A percentile compares a stretch with the other conserved stretches of the same genome.
Conservation (phyloP, 306 rosid genomes). For the Castanospermum australe region DNA sequence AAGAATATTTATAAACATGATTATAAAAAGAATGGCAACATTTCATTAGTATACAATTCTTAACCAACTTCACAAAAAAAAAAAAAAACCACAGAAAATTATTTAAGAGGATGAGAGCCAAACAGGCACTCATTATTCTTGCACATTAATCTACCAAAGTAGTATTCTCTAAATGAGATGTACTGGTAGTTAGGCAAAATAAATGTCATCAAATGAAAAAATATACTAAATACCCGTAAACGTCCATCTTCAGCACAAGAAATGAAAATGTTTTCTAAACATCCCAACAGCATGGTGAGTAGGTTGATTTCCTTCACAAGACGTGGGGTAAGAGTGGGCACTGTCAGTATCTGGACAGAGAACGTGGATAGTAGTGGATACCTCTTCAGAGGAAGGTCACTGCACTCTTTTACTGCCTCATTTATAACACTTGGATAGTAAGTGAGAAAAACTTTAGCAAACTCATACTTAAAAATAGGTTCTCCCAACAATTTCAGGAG, state of each 20-base stretch:
- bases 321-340: conserved; percentile 87
- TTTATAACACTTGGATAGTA: conserved; percentile 84
- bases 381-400: conserved; percentile 43
- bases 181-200: not conserved
- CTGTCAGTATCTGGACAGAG: conserved; percentile 96
- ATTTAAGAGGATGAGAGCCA: not conserved
- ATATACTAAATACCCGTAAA: conserved; percentile 59
- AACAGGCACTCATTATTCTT: not conserved
- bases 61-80: not conserved
- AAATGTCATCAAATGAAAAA: not conserved
- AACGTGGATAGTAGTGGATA: conserved; percentile 66
- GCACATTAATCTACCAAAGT: conserved; percentile 14
- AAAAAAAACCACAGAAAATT: not conserved
- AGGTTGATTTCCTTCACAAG: conserved; percentile 92
- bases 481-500: conserved; percentile 88
- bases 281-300: conserved; percentile 70
- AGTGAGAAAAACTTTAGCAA: conserved; percentile 77
- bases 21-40: not conserved
- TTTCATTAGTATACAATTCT: not conserved
- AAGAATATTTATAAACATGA: conserved; percentile 23
- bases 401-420: conserved; percentile 56
- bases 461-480: conserved; percentile 83
- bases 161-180: conserved; percentile 2
- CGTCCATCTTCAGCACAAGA: conserved; percentile 74
- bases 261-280: conserved; percentile 71